A percentile compares a stretch with the other conserved stretches of the same genome.
Evolutionary conservation across 306 rosid species (phyloP).

Genomic region (Crotalaria pallida): DNA sequence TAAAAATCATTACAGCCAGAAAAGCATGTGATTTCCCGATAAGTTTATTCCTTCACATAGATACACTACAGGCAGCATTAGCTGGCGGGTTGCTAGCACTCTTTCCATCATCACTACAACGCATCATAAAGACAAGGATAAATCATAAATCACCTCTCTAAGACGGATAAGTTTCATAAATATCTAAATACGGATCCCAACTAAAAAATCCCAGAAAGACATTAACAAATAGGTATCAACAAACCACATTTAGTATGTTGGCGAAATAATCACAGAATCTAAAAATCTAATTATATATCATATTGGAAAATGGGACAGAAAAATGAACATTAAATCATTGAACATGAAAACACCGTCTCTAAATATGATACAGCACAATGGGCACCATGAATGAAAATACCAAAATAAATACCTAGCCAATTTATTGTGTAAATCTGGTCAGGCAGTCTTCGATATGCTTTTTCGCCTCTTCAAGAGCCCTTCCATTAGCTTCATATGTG

Average conservation of each 20-base stretch:
- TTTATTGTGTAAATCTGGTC: conserved; percentile 14
- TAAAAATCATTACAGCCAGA: conserved; percentile 56
- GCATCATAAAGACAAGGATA: neutral
- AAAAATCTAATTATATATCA: neutral
- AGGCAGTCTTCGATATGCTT: conserved; percentile 42
- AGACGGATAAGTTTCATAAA: neutral
- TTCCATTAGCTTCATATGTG: conserved; percentile 65
- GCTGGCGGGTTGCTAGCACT: conserved; percentile 28
- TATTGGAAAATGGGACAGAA: neutral
- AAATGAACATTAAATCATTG: conserved; percentile 10
- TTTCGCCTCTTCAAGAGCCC: conserved; percentile 74
- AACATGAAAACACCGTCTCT: neutral
- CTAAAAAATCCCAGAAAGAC: neutral
- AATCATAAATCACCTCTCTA: no score
- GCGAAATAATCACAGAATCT: neutral
- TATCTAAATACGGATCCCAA: neutral
- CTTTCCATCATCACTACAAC: conserved; percentile 35
- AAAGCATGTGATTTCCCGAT: conserved; percentile 54
- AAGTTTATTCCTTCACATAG: conserved; percentile 39
- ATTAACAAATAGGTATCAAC: neutral
- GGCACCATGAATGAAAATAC: conserved; percentile 8
- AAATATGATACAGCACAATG: conserved; percentile 4
- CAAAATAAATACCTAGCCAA: neutral
- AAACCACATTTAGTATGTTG: neutral
- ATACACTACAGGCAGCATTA: conserved; percentile 37